These are phyloP conservation scores for Salvia splendens DNA, from an alignment of 257 asterid species.

Conservation along the genomic window DNA sequence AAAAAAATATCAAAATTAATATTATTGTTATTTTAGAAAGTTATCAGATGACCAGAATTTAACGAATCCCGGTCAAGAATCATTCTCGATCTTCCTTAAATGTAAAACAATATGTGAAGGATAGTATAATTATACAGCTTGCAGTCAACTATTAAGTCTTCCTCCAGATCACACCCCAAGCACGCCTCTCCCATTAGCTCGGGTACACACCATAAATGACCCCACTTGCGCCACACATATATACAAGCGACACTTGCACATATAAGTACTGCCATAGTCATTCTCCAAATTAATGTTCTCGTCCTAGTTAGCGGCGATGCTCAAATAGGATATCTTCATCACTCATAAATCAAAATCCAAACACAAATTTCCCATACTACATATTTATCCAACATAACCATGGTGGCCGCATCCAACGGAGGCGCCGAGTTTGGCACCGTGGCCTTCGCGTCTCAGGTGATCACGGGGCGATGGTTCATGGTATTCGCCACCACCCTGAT, in stretches of 20 bases:
- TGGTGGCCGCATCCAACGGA: slow-evolving; percentile 42
- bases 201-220: slow-evolving; percentile 11
- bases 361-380: no score
- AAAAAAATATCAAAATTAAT: no score
- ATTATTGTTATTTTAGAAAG: no score
- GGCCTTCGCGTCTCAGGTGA: slow-evolving; percentile 41
- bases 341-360: background rate
- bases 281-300: background rate
- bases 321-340: background rate
- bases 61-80: no score
- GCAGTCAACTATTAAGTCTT: slow-evolving; percentile 22
- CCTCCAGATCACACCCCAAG: background rate
- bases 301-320: background rate
- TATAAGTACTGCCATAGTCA: background rate
- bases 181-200: background rate
- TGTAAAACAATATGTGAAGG: background rate
- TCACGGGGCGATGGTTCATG: slow-evolving; percentile 80
- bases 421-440: slow-evolving; percentile 18
- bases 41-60: background rate
- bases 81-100: no score
- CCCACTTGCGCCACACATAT: slow-evolving; percentile 9
- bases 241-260: no score
- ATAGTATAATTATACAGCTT: background rate
- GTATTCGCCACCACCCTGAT: slow-evolving; percentile 66
- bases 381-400: background rate